phyloP scores from a whole-genome alignment of 73 alveolate genomes.

The Blepharisma japonicum region DNA sequence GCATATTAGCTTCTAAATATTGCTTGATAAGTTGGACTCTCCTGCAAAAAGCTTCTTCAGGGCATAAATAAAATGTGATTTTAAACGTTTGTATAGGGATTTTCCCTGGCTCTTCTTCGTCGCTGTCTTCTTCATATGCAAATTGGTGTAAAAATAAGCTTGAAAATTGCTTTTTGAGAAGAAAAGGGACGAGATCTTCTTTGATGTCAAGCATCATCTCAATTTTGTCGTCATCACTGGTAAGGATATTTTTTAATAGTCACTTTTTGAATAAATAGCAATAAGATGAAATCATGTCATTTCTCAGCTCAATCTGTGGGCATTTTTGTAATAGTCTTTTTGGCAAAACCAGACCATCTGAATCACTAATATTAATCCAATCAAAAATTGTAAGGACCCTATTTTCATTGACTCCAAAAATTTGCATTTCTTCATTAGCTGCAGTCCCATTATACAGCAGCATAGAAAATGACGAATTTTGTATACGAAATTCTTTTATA shows the following conservation, averaged over 20 bases:
- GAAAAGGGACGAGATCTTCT: slow-evolving; percentile 11
- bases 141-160: neutral
- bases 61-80: neutral
- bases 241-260: neutral
- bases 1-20: neutral
- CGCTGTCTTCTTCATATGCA: too few species aligned
- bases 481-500: neutral
- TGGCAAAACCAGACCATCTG: slow-evolving; percentile 9
- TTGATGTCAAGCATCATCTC: neutral
- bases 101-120: too few species aligned
- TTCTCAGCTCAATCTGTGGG: slow-evolving; percentile 9
- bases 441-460: slow-evolving; percentile 3
- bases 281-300: neutral
- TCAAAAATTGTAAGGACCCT: slow-evolving; percentile 5
- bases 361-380: neutral
- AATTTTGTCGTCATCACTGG: neutral
- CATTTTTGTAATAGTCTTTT: neutral
- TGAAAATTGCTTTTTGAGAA: slow-evolving; percentile 18
- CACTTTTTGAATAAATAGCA: neutral
- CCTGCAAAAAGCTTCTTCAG: neutral
- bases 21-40: neutral
- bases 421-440: slow-evolving; percentile 17
- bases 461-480: neutral
- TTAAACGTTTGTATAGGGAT: neutral
- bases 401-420: slow-evolving; percentile 14